Conservation (phyloP, 1,284 basidiomycete genomes). For the Ganoderma leucocontextum region DNA sequence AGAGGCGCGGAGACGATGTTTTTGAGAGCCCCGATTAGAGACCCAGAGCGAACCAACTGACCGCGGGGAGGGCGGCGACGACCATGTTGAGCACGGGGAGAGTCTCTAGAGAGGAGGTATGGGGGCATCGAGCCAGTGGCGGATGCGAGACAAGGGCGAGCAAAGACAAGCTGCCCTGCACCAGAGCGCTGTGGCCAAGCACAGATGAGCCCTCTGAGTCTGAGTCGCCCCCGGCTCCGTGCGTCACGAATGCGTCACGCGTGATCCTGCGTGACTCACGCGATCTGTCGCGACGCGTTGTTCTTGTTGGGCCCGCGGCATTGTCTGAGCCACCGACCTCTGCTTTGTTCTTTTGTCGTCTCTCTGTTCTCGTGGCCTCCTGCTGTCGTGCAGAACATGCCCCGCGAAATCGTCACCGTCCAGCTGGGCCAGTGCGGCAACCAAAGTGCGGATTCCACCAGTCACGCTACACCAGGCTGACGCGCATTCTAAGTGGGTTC, state of each 20-base stretch:
- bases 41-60: slow-evolving; percentile 38
- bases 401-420: slow-evolving; percentile 87
- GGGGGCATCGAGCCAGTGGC: slow-evolving; percentile 32
- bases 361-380: slow-evolving; percentile 10
- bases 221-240: slow-evolving; percentile 15
- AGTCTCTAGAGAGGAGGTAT: slow-evolving; percentile 28
- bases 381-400: slow-evolving; percentile 56
- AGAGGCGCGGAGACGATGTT: slow-evolving; percentile 40
- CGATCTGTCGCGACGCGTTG: slow-evolving; percentile 26
- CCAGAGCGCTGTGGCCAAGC: slow-evolving; percentile 24
- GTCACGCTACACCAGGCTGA: slow-evolving; percentile 31
- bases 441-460: slow-evolving; percentile 72
- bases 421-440: slow-evolving; percentile 97
- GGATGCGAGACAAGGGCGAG: slow-evolving; percentile 26
- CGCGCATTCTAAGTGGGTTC: slow-evolving; percentile 72
- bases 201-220: slow-evolving; percentile 5
- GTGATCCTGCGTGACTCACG: slow-evolving; percentile 24
- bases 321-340: slow-evolving; percentile 7
- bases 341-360: slow-evolving; percentile 14
- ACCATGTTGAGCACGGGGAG: slow-evolving; percentile 29
- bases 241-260: slow-evolving; percentile 21
- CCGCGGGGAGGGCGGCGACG: slow-evolving; percentile 29
- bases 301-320: slow-evolving; percentile 9
- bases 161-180: slow-evolving; percentile 15
- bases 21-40: slow-evolving; percentile 42